phyloP scores from a whole-genome alignment of 2,329 filamentous ascomycete genomes.

The Ophiocordyceps australis region DNA sequence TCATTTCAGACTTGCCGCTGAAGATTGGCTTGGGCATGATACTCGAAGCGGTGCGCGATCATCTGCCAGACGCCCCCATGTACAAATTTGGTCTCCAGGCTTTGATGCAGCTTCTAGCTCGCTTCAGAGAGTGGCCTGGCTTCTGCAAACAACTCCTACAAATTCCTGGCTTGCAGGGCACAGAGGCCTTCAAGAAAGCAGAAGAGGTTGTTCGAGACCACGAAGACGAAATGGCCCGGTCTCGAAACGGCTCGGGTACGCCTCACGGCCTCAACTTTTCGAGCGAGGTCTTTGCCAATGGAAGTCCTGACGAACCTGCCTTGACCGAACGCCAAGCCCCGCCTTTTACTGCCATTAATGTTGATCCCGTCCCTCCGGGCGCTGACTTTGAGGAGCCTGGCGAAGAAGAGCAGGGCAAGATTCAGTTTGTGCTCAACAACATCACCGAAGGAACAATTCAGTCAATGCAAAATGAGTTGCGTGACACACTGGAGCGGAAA shows the following conservation, averaged over 20 bases:
- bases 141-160: slow-evolving; percentile 76
- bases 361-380: slow-evolving; percentile 47
- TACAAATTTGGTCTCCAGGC: slow-evolving; percentile 97
- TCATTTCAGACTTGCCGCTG: slow-evolving; percentile 77
- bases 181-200: slow-evolving; percentile 68
- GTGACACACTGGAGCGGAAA: slow-evolving; percentile 56
- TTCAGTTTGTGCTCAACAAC: slow-evolving; percentile 93
- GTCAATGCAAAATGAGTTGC: slow-evolving; percentile 67
- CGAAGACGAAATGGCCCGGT: slow-evolving; percentile 39
- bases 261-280: slow-evolving; percentile 16
- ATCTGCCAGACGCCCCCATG: slow-evolving; percentile 72
- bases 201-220: slow-evolving; percentile 60
- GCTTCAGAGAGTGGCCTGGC: slow-evolving; percentile 86
- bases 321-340: slow-evolving; percentile 41
- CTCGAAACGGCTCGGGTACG: slow-evolving; percentile 30
- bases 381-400: slow-evolving; percentile 64
- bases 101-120: slow-evolving; percentile 67
- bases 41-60: slow-evolving; percentile 82
- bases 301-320: slow-evolving; percentile 44
- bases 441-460: slow-evolving; percentile 79
- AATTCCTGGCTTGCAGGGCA: slow-evolving; percentile 66
- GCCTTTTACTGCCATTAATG: slow-evolving; percentile 62
- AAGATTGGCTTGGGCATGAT: slow-evolving; percentile 96
- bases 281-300: slow-evolving; percentile 45
- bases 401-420: slow-evolving; percentile 75